A percentile compares a stretch with the other conserved stretches of the same genome.
These are phyloP conservation scores for Borovskyia barvae DNA, from an alignment of 208 protist species.

Conservation along the genomic window DNA sequence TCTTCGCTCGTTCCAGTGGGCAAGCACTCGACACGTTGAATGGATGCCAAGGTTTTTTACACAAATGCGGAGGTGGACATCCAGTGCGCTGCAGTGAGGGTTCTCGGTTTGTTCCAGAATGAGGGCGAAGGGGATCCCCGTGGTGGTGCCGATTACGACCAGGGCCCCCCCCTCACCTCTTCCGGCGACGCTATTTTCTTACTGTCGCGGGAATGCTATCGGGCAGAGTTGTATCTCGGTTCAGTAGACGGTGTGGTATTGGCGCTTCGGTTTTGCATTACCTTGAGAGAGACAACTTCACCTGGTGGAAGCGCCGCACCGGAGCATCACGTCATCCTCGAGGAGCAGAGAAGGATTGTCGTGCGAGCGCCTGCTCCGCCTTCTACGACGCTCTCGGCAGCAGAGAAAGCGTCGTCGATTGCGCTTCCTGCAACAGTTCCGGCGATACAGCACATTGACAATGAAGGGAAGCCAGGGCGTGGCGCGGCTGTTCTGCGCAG, in stretches of 20 bases:
- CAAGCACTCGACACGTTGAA: no score
- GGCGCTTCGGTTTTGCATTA: constrained; percentile 22
- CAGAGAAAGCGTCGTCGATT: no score
- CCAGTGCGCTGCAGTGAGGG: constrained; percentile 27
- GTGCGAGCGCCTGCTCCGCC: background rate
- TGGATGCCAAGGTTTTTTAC: constrained; percentile 36
- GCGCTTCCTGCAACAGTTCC: no score
- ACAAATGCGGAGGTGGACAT: constrained; percentile 16
- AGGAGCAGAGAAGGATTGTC: constrained; percentile 20
- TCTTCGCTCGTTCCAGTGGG: background rate
- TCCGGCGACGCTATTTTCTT: constrained; percentile 7
- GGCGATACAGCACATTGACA: no score
- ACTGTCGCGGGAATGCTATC: constrained; percentile 18
- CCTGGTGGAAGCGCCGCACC: background rate
- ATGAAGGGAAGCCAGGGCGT: no score
- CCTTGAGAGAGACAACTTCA: constrained; percentile 1
- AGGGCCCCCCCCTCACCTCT: constrained; percentile 7
- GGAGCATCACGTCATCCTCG: constrained; percentile 18
- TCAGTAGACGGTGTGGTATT: constrained; percentile 25
- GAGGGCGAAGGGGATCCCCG: background rate
- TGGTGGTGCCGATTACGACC: background rate
- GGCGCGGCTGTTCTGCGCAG: no score
- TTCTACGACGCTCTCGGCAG: background rate
- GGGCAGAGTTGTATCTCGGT: constrained; percentile 30
- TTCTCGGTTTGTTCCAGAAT: constrained; percentile 12